Evolutionary conservation across 2,329 filamentous ascomycete genomes (phyloP).

Genomic region (Pezicula neosporulosa): DNA sequence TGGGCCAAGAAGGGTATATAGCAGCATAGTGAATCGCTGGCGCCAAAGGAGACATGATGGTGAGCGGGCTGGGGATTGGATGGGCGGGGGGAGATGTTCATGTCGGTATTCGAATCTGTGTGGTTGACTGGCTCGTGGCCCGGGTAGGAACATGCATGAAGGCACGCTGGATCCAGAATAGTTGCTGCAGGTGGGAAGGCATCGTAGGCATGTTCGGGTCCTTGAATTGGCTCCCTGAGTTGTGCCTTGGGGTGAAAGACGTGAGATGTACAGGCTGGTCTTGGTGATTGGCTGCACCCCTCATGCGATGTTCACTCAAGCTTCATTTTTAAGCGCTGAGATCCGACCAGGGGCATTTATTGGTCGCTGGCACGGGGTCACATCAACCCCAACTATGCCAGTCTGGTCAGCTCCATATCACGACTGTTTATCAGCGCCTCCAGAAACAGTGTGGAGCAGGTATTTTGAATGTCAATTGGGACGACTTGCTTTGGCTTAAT

Average conservation of each 20-base stretch:
- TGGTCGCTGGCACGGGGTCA: not conserved
- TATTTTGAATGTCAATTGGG: not conserved
- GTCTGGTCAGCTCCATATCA: not conserved
- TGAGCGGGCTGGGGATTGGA: not conserved
- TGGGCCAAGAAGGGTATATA: slow-evolving; percentile 23
- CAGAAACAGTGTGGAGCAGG: not conserved
- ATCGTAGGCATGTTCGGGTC: not conserved
- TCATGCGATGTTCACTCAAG: not conserved
- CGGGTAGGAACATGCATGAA: slow-evolving; percentile 2
- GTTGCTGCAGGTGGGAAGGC: not conserved
- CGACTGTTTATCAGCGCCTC: not conserved
- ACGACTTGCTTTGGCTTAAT: not conserved
- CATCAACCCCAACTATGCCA: not conserved
- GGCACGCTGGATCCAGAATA: not conserved
- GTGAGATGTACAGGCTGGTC: not conserved
- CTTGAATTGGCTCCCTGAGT: not conserved
- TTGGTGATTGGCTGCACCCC: not conserved
- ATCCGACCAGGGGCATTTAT: not conserved
- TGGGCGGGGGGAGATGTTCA: not conserved
- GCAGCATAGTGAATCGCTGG: slow-evolving; percentile 1
- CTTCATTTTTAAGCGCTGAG: not conserved
- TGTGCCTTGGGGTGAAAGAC: not conserved
- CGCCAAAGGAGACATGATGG: not conserved
- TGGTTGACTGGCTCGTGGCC: not conserved
- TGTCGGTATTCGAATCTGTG: not conserved